Conservation (phyloP, 164 flowering plant species). For the Nelumbo lutea region DNA sequence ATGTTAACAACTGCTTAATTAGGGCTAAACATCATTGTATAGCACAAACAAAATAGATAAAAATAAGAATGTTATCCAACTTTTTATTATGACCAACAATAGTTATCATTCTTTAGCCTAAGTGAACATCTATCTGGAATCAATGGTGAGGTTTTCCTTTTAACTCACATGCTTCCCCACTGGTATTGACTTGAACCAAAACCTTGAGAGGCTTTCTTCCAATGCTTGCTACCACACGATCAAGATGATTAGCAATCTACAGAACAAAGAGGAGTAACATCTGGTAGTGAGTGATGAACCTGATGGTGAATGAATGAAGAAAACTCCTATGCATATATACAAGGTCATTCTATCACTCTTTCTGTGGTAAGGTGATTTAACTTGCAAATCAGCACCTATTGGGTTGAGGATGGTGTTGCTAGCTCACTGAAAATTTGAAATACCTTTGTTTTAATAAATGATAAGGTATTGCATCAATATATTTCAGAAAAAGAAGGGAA, state of each 20-base stretch:
- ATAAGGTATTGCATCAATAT: too few species aligned
- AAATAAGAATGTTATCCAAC: background rate
- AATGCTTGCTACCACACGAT: constrained; percentile 55
- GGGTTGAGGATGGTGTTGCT: too few species aligned
- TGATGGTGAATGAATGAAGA: background rate
- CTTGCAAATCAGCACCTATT: background rate
- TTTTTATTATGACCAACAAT: background rate
- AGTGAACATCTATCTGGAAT: constrained; percentile 1
- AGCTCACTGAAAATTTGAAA: too few species aligned
- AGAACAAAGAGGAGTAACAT: constrained; percentile 6
- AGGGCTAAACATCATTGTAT: too few species aligned
- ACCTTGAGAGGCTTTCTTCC: constrained; percentile 88
- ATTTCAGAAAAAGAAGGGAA: too few species aligned
- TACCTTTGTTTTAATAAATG: too few species aligned
- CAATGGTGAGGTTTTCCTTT: constrained; percentile 1
- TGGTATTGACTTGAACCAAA: constrained; percentile 90
- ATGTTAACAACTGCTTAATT: too few species aligned
- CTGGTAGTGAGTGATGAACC: background rate
- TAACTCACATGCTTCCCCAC: constrained; percentile 91
- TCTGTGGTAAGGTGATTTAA: background rate
- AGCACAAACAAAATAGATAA: background rate
- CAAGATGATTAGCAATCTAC: constrained; percentile 81
- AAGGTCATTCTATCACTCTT: too few species aligned
- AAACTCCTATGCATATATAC: too few species aligned
- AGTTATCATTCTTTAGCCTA: constrained; percentile 2